These are phyloP conservation scores for Gossypium raimondii DNA, from an alignment of 345 rosid species.

Conservation along the genomic window DNA sequence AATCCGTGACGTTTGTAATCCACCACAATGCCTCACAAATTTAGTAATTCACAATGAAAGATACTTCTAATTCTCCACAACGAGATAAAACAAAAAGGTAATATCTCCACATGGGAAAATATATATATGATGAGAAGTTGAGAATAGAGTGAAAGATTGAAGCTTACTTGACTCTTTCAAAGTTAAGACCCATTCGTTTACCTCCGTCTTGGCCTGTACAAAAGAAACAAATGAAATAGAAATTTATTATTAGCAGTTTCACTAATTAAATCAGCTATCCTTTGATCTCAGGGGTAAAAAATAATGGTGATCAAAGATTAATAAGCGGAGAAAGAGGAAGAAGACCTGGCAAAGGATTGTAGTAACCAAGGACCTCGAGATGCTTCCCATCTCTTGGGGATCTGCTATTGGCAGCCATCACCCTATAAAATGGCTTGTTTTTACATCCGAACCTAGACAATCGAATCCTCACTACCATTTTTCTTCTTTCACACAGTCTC, in stretches of 20 bases:
- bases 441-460: constrained; percentile 75
- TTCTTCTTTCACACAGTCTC: not conserved
- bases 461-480: constrained; percentile 71
- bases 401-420: constrained; percentile 78
- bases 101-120: not conserved
- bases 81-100: not conserved
- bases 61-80: not conserved
- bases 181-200: constrained; percentile 87
- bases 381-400: constrained; percentile 86
- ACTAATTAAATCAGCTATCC: not conserved
- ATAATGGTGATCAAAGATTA: not conserved
- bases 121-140: not conserved
- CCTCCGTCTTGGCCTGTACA: constrained; percentile 52
- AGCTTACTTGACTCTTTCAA: constrained; percentile 82
- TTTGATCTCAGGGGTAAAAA: not conserved
- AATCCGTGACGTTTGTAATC: not conserved
- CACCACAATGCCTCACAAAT: not conserved
- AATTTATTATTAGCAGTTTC: not conserved
- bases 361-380: constrained; percentile 74
- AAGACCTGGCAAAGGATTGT: constrained; percentile 72
- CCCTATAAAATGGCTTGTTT: constrained; percentile 65
- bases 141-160: not conserved
- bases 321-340: not conserved
- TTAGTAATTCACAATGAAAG: not conserved
- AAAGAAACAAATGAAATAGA: constrained; percentile 16